Evolutionary conservation across 1,284 basidiomycete genomes (phyloP), one percentile per base, ranked within the genome.

Genomic region (Cutaneotrichosporon dermatis): DNA sequence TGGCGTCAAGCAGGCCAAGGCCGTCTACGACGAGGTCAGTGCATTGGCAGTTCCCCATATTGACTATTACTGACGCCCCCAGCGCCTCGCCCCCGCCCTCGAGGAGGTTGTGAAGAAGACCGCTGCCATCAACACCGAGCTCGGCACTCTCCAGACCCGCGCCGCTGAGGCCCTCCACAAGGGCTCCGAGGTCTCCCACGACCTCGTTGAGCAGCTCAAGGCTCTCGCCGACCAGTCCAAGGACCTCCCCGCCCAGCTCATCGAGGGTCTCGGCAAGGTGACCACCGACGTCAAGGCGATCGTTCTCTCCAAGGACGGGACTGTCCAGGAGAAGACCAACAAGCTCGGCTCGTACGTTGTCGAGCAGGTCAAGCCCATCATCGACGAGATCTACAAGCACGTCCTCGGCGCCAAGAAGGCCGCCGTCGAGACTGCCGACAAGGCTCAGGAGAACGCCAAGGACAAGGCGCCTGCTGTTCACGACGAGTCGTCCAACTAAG

Each of bases 1-100:
- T 48, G 73, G 72, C 51, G 74, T 76, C 65, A 76, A 77, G 69
- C 75, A 78, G 68, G 71, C 71, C 60, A 74, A 75, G 66, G 74
- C 68, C 25, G 70, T 77, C 59, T 76, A 75, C 63, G 74, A 77
- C 62, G 69, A 66, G 15, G 74, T 76, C 53, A 65, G 73, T 65
- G 44, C 34, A 9, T 41, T 25, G 25, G 25, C 25, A n/a, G 49
- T 39, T 34, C 9, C 16, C 9, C 15, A 9, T 33, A 15, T 25
- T 8, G 6, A 44, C 55, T 25, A 2, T 25, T 25, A 25, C 25
- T 25, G 25, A 54, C n/a, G 55, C 53, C 6, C 57, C 1, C 61
- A 76, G 73, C 69, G 70, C 59, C 54, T 76, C 60, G 62, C 64
- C 16, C 74, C 75, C 49, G 67, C 72, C 57, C 61, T 77, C 59